Evolutionary conservation across 2,329 filamentous ascomycete species (phyloP), one percentile per base, ranked within the genome.

Genomic region (Aspergillus floridensis): DNA sequence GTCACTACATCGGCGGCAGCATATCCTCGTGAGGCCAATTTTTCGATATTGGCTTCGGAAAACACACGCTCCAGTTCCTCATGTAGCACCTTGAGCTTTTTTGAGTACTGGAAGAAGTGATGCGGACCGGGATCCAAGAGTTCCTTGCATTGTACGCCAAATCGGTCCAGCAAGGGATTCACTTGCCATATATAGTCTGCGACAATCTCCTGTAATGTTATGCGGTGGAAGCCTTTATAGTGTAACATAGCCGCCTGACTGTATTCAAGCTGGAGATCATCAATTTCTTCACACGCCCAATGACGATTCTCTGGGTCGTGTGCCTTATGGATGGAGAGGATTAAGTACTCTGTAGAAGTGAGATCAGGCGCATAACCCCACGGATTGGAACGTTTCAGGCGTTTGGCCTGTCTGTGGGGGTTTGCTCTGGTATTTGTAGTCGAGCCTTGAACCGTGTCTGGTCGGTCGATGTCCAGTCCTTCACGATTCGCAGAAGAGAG

Each of bases 1-100:
- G 70, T 65, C 58, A 77, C 70, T 26, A 81, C 73, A 68, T 81
- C 79, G 4, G 67, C 62, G 19, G 68, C 64, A 49, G 69, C 70
- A 63, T 76, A 79, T 7, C 74, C 69, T 53, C 70, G 68, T 21
- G 60, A 46, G 7, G 54, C 63, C 8, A 81, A 63, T 48, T 71
- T 75, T 6, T 65, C 58, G 31, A 73, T 41, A 24, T 66, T 65
- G 5, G 64, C 56, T 5, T 66, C 51, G 52, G 68, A 60, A 52
- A 80, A 78, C n/a, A 77, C 69, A 14, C 62, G 59, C 53, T 65
- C 60, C 12, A 79, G 55, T 41, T 67, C 71, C 22, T 60, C 49
- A 32, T 74, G 65, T 19, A 76, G 59, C 11, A 63, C 5, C 3
- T 5, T 19, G 6, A n/a, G 38, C 38, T 19, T 44, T 3, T 1